A percentile compares a stretch with the other conserved stretches of the same genome.
phyloP scores from a whole-genome alignment of 2,329 filamentous ascomycete genomes.

The Knoxdaviesia capensis region DNA sequence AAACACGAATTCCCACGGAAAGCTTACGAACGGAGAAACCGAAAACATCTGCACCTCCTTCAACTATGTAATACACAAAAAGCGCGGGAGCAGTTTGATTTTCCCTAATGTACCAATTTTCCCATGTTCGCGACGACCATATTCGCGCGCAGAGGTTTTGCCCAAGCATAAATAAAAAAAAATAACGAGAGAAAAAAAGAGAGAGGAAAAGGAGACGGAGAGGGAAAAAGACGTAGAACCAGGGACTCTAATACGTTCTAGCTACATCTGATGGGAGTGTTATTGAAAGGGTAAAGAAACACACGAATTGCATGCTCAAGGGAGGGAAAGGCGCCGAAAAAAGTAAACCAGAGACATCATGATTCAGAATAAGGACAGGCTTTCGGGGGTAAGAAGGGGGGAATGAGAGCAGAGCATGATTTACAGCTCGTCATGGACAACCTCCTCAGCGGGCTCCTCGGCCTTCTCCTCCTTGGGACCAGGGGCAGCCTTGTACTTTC shows the following conservation, averaged over 20 bases:
- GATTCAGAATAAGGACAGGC: no score
- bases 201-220: not conserved
- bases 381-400: no score
- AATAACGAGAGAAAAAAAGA: constrained; percentile 2
- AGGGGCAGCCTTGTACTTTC: constrained; percentile 61
- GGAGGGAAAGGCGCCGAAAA: not conserved
- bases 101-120: no score
- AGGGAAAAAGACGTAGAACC: not conserved
- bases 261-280: no score
- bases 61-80: no score
- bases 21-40: no score
- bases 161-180: constrained; percentile 1
- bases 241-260: no score
- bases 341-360: not conserved
- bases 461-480: constrained; percentile 31
- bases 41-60: no score
- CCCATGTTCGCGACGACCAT: no score
- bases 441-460: constrained; percentile 26
- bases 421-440: constrained; percentile 60
- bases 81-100: no score
- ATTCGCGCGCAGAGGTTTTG: not conserved
- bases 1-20: no score
- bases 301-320: not conserved
- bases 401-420: constrained; percentile 8
- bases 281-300: no score